These are phyloP conservation scores for Microthyrium microscopicum DNA, from an alignment of 2,329 filamentous ascomycete species.

Conservation along the genomic window DNA sequence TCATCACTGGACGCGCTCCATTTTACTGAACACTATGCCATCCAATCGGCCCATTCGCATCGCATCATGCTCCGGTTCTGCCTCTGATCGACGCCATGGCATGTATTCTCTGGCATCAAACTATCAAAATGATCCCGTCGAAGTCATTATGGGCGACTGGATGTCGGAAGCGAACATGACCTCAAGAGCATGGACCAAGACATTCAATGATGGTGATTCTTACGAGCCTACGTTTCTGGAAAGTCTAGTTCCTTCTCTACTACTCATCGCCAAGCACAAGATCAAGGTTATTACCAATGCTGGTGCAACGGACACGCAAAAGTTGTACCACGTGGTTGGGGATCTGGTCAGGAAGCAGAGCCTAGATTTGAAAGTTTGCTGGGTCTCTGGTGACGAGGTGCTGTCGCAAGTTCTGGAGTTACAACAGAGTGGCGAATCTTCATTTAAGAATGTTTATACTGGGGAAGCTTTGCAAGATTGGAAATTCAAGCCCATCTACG, in stretches of 20 bases:
- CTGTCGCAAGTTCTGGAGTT: conserved; percentile 18
- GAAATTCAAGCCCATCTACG: conserved; percentile 19
- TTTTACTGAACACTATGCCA: conserved; percentile 4
- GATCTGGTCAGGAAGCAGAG: conserved; percentile 14
- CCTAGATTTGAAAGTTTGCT: conserved; percentile 18
- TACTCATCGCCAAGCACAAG: conserved; percentile 15
- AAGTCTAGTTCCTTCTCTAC: conserved; percentile 26
- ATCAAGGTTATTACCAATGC: conserved; percentile 21
- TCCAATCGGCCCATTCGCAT: conserved; percentile 7
- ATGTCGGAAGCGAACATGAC: conserved; percentile 38
- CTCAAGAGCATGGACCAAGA: conserved; percentile 13
- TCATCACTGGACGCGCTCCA: no score
- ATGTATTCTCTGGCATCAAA: conserved; percentile 17
- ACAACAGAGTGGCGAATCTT: conserved; percentile 19
- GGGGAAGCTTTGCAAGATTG: conserved; percentile 21
- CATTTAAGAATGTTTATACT: conserved; percentile 22
- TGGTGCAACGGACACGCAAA: conserved; percentile 17
- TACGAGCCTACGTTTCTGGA: conserved; percentile 38
- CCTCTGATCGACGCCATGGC: conserved; percentile 17
- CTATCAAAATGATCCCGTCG: conserved; percentile 15
- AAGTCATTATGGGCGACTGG: conserved; percentile 27
- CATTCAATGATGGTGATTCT: conserved; percentile 18
- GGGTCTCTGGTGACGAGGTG: conserved; percentile 28
- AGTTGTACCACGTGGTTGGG: conserved; percentile 14
- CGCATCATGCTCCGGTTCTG: conserved; percentile 17